Evolutionary conservation across 352 stramenopile genomes (phyloP), one percentile per base, ranked within the genome.

Genomic region (Phytopythium montanum): DNA sequence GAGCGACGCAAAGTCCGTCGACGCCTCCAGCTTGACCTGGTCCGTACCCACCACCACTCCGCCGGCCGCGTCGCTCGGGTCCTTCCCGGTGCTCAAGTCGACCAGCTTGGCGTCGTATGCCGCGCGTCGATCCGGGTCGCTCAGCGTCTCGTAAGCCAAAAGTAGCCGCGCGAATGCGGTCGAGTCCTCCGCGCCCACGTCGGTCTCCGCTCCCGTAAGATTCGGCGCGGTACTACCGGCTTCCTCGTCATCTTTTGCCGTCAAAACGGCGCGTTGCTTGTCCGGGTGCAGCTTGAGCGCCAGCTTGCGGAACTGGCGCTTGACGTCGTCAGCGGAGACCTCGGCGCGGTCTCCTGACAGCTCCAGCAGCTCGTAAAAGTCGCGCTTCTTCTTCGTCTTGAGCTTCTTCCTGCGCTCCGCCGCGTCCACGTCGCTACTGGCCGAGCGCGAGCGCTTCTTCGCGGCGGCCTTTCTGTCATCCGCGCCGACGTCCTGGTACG

Each of bases 81-180:
- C 46, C 10, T 38, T 54, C n/a, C 34, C 55, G 7, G 54, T 25
- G 14, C 52, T 59, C 0, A 56, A 21, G 16, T 77, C 66, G 2
- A 42, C 53, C 13, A 90, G 64, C 46, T 84, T 85, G 7, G 64
- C 60, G 54, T 92, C 81, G 58, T 92, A 92, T 13, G 68, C 66
- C 3, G 72, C 67, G 8, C 83, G 73, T 56, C 79, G 69, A 16
- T 65, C 66, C 0, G 76, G 79, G 54, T 92, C 75, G 28, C 76
- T 87, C 29, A 92, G 69, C 54, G 83, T 90, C 70, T 90, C 83
- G 62, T 90, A 92, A 4, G 81, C 83, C 28, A 90, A 58, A 26
- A 76, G 59, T 13, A 92, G 68, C 12, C 79, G 72, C 25, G 83
- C 83, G 66, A 92, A 92, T 59, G 86, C 69, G 4, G 68, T 80